Conservation (phyloP, 495 filamentous ascomycete genomes). For the Hypoxylon fragiforme region DNA sequence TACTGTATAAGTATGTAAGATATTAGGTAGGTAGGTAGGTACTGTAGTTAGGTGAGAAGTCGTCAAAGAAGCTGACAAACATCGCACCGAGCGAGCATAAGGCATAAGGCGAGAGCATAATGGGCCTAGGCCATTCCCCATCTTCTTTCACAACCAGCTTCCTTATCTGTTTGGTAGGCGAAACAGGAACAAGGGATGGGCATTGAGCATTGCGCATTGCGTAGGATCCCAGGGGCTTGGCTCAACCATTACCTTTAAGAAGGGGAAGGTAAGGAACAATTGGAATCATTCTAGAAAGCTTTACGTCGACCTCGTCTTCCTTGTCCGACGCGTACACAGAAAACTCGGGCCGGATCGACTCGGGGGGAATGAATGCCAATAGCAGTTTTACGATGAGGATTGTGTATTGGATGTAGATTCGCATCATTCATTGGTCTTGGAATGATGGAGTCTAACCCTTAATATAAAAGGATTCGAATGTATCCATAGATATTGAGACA, state of each 20-base stretch:
- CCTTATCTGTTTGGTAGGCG: conserved; percentile 17
- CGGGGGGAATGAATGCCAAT: conserved; percentile 1
- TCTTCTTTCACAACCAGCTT: conserved; percentile 23
- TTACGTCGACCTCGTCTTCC: conserved; percentile 5
- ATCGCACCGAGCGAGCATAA: too few species aligned
- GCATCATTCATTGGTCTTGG: not conserved
- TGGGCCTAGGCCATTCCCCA: not conserved
- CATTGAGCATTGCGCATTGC: too few species aligned
- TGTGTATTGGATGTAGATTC: conserved; percentile 10
- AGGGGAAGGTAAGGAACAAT: conserved; percentile 11
- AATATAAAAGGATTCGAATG: not conserved
- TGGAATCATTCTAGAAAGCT: conserved; percentile 23
- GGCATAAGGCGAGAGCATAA: too few species aligned
- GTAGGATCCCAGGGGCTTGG: conserved; percentile 18
- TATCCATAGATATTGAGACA: not conserved
- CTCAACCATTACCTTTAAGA: conserved; percentile 14
- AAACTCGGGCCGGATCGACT: conserved; percentile 2
- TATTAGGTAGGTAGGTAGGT: too few species aligned
- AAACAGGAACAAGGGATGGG: conserved; percentile 17
- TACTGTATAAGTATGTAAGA: too few species aligned
- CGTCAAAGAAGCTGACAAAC: not conserved
- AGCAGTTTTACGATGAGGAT: too few species aligned
- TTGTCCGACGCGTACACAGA: not conserved
- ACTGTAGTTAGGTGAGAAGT: conserved; percentile 15
- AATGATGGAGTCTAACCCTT: not conserved